phyloP scores from a whole-genome alignment of 495 filamentous ascomycete genomes.

The Delitschia confertaspora region DNA sequence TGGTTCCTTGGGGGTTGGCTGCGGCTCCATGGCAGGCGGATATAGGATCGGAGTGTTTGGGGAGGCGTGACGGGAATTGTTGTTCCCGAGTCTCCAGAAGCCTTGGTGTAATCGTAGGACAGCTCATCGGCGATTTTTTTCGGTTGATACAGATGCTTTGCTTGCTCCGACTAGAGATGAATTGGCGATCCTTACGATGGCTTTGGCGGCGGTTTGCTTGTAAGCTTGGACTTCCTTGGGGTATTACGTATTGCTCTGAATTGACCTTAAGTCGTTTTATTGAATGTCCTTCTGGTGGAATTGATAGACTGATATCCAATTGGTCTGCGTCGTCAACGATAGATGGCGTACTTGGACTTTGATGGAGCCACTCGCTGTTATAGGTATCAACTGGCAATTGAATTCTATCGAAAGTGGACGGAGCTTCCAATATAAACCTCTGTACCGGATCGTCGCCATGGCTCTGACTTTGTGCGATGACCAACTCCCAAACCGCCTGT shows the following conservation, averaged over 20 bases:
- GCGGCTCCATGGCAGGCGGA: conserved; percentile 7
- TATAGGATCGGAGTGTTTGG: conserved; percentile 1
- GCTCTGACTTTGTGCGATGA: conserved; percentile 5
- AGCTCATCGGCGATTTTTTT: conserved; percentile 10
- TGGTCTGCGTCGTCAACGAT: not conserved
- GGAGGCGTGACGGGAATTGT: conserved; percentile 8
- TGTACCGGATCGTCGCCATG: conserved; percentile 10
- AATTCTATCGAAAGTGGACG: conserved; percentile 18
- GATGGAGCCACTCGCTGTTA: not conserved
- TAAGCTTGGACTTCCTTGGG: not conserved
- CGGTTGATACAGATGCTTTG: conserved; percentile 8
- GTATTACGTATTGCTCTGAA: too few species aligned
- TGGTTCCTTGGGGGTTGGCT: too few species aligned
- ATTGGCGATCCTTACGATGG: conserved; percentile 5
- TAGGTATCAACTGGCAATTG: conserved; percentile 1
- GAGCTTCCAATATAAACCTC: conserved; percentile 15
- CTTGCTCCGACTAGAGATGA: conserved; percentile 13
- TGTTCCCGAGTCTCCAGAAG: conserved; percentile 6
- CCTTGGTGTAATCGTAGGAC: conserved; percentile 5
- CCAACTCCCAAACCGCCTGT: conserved; percentile 9
- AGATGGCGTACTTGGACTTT: not conserved
- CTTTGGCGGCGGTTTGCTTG: conserved; percentile 1
- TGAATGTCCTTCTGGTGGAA: too few species aligned
- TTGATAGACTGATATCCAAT: too few species aligned
- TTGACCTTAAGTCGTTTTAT: too few species aligned